Evolutionary conservation across 2,329 filamentous ascomycete genomes (phyloP), one percentile per base, ranked within the genome.

Genomic region (Nemania sp.): DNA sequence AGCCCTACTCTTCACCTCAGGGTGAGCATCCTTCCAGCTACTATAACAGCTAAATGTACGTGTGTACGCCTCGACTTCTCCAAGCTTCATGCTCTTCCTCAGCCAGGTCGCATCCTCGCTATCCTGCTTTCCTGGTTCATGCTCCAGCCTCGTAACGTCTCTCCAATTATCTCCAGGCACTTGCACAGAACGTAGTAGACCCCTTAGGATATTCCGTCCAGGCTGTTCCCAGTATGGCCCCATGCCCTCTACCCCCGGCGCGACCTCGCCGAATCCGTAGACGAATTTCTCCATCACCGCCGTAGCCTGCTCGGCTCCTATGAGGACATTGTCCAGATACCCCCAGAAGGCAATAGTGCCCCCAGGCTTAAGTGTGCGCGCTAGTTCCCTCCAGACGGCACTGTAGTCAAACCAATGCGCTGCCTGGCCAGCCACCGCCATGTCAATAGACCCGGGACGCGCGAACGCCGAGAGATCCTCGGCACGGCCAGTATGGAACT

Each of bases 351-450:
- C 88, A n/a, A 91, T 72, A 0, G 86, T 87, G 18, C 88, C 89
- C 15, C 86, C 86, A 1, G 77, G 76, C 56, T 85, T 82, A 47
- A 90, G 78, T 7, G 88, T 83, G 13, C 87, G 82, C 10, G 79
- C 79, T 65, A 91, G 75, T 73, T 87, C 85, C 0, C 82, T 82
- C 86, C 87, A 91, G 2, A 85, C 82, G 45, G 79, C 81, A 7
- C 69, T 47, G 73, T 87, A 88, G 75, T 90, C 83, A 76, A 92
- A 92, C 89, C 89, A 92, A 75, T 92, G 89, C 47, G 88, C 88
- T 7, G 89, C 84, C 73, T 91, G 88, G 7, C 81, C 84, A 4
- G 83, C 79, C 18, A 85, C 81, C 5, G 79, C 80, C 72, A 84
- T 78, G 75, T 91, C 89, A 1, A 90, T 77, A 3, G 80, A 83